A percentile compares a stretch with the other conserved stretches of the same genome.
phyloP scores from a whole-genome alignment of 148 eudicot species.

The Vaccinium myrtillus region DNA sequence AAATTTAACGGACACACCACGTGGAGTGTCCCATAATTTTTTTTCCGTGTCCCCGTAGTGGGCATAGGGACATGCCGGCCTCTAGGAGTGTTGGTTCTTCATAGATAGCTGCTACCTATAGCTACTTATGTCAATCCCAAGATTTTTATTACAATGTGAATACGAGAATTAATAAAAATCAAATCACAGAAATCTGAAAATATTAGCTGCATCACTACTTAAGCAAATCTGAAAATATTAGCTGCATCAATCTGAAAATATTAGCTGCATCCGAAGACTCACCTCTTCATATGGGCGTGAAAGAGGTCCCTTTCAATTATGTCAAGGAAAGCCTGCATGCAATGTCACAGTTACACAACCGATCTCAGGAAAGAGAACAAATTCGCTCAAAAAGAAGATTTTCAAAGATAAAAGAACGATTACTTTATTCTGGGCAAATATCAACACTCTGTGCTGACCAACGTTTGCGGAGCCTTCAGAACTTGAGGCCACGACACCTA shows the following conservation, averaged over 20 bases:
- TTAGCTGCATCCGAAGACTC: conserved; percentile 12
- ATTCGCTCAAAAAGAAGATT: background rate
- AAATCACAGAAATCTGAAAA: background rate
- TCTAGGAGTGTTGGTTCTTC: too few species aligned
- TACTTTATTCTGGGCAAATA: conserved; percentile 95
- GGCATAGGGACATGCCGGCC: too few species aligned
- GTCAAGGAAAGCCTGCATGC: conserved; percentile 78
- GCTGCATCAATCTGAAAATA: background rate
- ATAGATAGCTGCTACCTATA: background rate
- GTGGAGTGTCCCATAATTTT: too few species aligned
- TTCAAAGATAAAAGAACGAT: background rate
- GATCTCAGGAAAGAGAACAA: conserved; percentile 1
- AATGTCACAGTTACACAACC: conserved; percentile 15
- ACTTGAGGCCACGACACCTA: conserved; percentile 73
- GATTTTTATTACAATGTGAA: background rate
- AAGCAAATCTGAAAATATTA: background rate
- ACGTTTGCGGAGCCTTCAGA: conserved; percentile 68
- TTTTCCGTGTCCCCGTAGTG: too few species aligned
- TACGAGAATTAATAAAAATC: background rate
- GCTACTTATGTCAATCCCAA: background rate
- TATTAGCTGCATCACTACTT: background rate
- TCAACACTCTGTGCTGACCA: conserved; percentile 96
- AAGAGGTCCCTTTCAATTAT: conserved; percentile 88
- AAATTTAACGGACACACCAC: too few species aligned
- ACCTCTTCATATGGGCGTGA: conserved; percentile 83